These are phyloP conservation scores for Xylaria sp. DNA, from an alignment of 2,329 filamentous ascomycete species.

Conservation along the genomic window DNA sequence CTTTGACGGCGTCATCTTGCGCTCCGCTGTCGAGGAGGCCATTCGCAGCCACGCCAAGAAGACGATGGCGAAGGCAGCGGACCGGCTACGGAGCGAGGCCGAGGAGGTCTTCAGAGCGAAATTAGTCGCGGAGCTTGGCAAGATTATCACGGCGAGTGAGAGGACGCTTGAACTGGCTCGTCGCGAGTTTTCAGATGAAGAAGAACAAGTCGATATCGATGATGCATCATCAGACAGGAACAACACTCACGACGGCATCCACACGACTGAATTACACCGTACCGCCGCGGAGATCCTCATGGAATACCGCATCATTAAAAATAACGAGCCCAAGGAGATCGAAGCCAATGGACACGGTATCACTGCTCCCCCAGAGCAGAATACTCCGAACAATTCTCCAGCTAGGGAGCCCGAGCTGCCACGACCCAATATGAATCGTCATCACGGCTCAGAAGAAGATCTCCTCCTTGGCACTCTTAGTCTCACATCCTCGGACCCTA, in stretches of 20 bases:
- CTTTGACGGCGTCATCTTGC: neutral
- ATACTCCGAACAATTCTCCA: neutral
- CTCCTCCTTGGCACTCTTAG: neutral
- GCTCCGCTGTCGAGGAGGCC: neutral
- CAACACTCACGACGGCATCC: neutral
- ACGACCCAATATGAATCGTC: neutral
- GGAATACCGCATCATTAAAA: neutral
- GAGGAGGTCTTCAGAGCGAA: neutral
- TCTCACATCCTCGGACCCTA: neutral
- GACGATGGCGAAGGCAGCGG: neutral
- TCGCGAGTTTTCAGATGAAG: neutral
- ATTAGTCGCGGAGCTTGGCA: neutral
- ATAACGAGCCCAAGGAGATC: neutral
- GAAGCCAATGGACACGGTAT: neutral
- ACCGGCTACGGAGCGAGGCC: neutral
- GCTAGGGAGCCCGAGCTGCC: no score
- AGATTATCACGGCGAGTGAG: neutral
- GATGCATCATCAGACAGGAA: neutral
- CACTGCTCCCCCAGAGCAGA: neutral
- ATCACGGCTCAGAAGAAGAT: neutral
- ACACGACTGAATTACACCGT: neutral
- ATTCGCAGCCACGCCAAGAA: neutral
- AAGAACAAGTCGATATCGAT: neutral
- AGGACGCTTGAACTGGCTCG: neutral
- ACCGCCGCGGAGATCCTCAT: neutral